Percentiles rank a stretch among this genome's conserved stretches.
These are phyloP conservation scores for Dothistroma septosporum DNA, from an alignment of 2,329 filamentous ascomycete genomes.

Conservation along the genomic window DNA sequence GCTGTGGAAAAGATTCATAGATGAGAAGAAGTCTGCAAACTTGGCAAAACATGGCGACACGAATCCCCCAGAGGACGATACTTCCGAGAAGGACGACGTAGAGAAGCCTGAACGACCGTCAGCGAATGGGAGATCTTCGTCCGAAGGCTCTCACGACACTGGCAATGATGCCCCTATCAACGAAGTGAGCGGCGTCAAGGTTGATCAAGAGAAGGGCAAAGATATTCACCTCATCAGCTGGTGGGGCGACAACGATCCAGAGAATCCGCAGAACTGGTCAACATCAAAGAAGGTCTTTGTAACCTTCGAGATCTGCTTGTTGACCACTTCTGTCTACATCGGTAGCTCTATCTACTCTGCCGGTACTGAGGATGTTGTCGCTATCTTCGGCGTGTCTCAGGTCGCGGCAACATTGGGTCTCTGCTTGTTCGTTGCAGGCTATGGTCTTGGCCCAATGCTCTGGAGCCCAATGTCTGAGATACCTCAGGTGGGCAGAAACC, in stretches of 20 bases:
- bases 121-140: constrained; percentile 17
- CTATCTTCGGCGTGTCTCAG: constrained; percentile 44
- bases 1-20: constrained; percentile 48
- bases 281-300: constrained; percentile 41
- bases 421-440: constrained; percentile 49
- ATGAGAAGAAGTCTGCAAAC: constrained; percentile 48
- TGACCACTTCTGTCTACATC: constrained; percentile 51
- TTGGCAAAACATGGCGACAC: constrained; percentile 46
- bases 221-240: constrained; percentile 51
- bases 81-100: constrained; percentile 18
- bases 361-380: constrained; percentile 39
- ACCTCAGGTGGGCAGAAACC: constrained; percentile 47
- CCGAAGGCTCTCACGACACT: constrained; percentile 21
- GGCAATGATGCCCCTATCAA: constrained; percentile 30
- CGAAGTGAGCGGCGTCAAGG: constrained; percentile 39
- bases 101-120: constrained; percentile 11
- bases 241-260: constrained; percentile 48
- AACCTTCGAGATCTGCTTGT: constrained; percentile 45
- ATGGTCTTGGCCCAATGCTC: constrained; percentile 48
- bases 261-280: constrained; percentile 37
- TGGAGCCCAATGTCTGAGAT: constrained; percentile 49
- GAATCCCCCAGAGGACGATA: constrained; percentile 34
- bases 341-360: constrained; percentile 51
- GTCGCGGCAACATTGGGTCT: constrained; percentile 48
- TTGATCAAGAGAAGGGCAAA: constrained; percentile 52